Percentiles rank a stretch among this genome's conserved stretches.
Evolutionary conservation across 331 rosid genomes (phyloP).

Genomic region (Ulmus americana): DNA sequence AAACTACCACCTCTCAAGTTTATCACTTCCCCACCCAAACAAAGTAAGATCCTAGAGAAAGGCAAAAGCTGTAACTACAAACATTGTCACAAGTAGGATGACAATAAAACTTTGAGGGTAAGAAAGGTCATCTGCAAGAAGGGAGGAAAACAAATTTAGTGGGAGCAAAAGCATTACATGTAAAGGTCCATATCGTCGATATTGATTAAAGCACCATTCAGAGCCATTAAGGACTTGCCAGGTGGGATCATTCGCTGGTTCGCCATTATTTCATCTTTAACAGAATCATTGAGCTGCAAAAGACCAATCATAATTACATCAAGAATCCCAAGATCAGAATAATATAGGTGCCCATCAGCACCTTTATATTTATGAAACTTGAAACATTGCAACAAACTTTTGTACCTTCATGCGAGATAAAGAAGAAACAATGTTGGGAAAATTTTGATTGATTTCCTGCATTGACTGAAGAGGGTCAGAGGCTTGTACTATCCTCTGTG

Average conservation of each 20-base stretch:
- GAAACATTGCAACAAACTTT: constrained; percentile 13
- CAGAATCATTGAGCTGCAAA: constrained; percentile 78
- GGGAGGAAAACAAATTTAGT: constrained; percentile 30
- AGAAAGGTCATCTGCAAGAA: neutral
- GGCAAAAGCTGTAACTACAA: constrained; percentile 12
- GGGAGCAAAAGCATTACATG: constrained; percentile 64
- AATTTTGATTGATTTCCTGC: constrained; percentile 97
- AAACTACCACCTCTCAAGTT: no score
- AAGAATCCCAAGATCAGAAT: constrained; percentile 19
- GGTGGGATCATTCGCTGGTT: constrained; percentile 99
- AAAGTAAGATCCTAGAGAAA: no score
- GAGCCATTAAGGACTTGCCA: constrained; percentile 98
- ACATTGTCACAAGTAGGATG: constrained; percentile 14
- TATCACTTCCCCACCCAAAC: no score
- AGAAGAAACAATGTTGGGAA: constrained; percentile 91
- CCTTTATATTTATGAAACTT: constrained; percentile 10
- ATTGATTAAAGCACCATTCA: constrained; percentile 95
- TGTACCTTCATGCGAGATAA: constrained; percentile 95
- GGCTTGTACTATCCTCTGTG: constrained; percentile 94
- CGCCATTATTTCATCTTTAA: constrained; percentile 80
- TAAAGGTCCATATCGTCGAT: constrained; percentile 92
- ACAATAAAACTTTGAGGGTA: neutral
- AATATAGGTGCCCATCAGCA: neutral
- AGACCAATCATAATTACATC: neutral
- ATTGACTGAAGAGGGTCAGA: constrained; percentile 96